These are phyloP conservation scores for Penicillium sp. DNA, from an alignment of 2,329 filamentous ascomycete species.

Conservation along the genomic window DNA sequence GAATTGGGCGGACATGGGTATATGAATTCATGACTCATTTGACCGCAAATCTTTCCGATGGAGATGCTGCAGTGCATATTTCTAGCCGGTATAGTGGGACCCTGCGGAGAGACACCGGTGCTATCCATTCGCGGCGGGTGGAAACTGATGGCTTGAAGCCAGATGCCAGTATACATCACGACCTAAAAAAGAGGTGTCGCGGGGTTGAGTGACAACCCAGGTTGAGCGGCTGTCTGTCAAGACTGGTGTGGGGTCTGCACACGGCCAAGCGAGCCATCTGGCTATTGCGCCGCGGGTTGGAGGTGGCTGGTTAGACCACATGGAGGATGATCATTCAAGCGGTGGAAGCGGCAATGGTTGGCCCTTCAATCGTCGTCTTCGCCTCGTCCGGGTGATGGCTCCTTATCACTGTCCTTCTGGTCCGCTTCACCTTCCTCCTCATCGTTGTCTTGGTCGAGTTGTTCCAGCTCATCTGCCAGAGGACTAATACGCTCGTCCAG, in stretches of 20 bases:
- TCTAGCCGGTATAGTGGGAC: neutral
- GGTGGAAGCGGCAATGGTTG: neutral
- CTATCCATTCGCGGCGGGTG: neutral
- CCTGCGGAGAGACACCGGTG: neutral
- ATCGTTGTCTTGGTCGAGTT: conserved; percentile 36
- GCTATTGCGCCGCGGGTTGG: neutral
- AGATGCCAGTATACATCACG: neutral
- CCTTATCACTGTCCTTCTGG: conserved; percentile 21
- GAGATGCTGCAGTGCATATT: neutral
- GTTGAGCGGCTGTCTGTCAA: neutral
- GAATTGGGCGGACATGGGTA: neutral
- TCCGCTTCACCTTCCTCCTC: conserved; percentile 23
- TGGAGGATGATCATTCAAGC: neutral
- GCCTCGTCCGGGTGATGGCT: conserved; percentile 11
- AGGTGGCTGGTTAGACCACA: neutral
- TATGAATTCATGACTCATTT: neutral
- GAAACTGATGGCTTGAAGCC: neutral
- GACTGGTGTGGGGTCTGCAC: neutral
- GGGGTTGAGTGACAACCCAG: neutral
- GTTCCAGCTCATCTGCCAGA: conserved; percentile 61
- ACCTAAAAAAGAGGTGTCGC: neutral
- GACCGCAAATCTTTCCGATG: neutral
- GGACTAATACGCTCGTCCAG: conserved; percentile 81
- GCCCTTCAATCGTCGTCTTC: conserved; percentile 28
- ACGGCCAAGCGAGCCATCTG: neutral